phyloP scores from a whole-genome alignment of 495 filamentous ascomycete genomes.

The Aspergillus coremiiformis region DNA sequence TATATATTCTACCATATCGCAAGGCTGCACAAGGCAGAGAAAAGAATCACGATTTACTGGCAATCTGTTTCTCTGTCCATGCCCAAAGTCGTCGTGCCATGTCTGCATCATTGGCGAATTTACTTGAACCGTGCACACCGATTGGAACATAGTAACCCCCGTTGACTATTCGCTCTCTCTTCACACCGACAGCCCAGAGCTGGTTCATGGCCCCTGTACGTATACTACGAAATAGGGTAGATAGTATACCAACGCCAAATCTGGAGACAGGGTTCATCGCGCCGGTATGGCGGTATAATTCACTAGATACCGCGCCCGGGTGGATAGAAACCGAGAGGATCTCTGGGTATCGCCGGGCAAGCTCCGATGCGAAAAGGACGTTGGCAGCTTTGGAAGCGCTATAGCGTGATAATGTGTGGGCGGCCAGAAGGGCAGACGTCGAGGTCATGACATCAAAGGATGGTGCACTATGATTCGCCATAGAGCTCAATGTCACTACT shows the following conservation, averaged over 20 bases:
- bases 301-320: constrained; percentile 57
- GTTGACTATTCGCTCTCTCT: constrained; percentile 30
- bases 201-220: constrained; percentile 49
- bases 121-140: constrained; percentile 32
- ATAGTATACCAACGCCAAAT: constrained; percentile 16
- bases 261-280: constrained; percentile 20
- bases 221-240: constrained; percentile 26
- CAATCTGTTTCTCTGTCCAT: constrained; percentile 53
- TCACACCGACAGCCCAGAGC: constrained; percentile 47
- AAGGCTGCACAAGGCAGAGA: neutral
- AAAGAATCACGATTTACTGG: constrained; percentile 9
- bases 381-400: constrained; percentile 57
- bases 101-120: constrained; percentile 37
- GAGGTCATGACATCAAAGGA: constrained; percentile 40
- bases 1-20: too few species aligned
- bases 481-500: constrained; percentile 16
- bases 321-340: constrained; percentile 54
- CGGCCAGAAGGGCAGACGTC: constrained; percentile 9
- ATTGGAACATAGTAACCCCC: constrained; percentile 55
- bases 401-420: constrained; percentile 36
- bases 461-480: constrained; percentile 45
- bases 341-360: constrained; percentile 50
- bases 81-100: constrained; percentile 52
- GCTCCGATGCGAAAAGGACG: constrained; percentile 52
- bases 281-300: constrained; percentile 36